Percentiles rank a stretch among this genome's conserved stretches.
Evolutionary conservation across 2,329 filamentous ascomycete genomes (phyloP).

Genomic region (Helotiales sp.): DNA sequence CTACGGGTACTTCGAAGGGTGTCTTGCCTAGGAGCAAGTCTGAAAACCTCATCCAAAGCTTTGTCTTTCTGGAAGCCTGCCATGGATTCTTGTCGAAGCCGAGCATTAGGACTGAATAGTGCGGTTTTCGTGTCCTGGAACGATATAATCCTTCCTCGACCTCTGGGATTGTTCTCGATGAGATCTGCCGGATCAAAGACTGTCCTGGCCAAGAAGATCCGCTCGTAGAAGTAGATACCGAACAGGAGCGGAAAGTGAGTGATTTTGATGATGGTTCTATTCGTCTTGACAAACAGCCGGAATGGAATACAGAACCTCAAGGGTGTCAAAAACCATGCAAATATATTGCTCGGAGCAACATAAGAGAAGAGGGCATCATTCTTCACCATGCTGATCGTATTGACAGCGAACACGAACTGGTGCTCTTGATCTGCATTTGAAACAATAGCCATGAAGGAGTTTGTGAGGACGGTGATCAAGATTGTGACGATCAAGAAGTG

Average conservation of each 20-base stretch:
- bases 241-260: slow-evolving; percentile 89
- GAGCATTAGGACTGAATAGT: slow-evolving; percentile 71
- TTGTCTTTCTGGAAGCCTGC: slow-evolving; percentile 87
- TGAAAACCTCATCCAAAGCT: slow-evolving; percentile 88
- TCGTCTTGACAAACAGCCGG: slow-evolving; percentile 78
- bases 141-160: slow-evolving; percentile 51
- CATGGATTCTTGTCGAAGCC: slow-evolving; percentile 82
- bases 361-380: slow-evolving; percentile 97
- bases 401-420: slow-evolving; percentile 90
- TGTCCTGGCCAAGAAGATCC: slow-evolving; percentile 69
- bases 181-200: slow-evolving; percentile 84
- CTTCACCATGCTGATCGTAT: slow-evolving; percentile 97
- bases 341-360: slow-evolving; percentile 84
- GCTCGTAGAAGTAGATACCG: slow-evolving; percentile 85
- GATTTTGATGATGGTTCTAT: slow-evolving; percentile 86
- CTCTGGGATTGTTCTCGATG: slow-evolving; percentile 66
- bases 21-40: slow-evolving; percentile 63
- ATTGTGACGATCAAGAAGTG: slow-evolving; percentile 96
- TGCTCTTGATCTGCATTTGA: slow-evolving; percentile 94
- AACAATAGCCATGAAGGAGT: slow-evolving; percentile 93
- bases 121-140: slow-evolving; percentile 55
- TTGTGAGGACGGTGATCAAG: slow-evolving; percentile 91
- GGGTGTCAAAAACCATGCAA: slow-evolving; percentile 87
- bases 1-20: slow-evolving; percentile 59
- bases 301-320: slow-evolving; percentile 79